These are phyloP conservation scores for Cyclocybe cylindracea DNA, from an alignment of 768 basidiomycete species.

Conservation along the genomic window DNA sequence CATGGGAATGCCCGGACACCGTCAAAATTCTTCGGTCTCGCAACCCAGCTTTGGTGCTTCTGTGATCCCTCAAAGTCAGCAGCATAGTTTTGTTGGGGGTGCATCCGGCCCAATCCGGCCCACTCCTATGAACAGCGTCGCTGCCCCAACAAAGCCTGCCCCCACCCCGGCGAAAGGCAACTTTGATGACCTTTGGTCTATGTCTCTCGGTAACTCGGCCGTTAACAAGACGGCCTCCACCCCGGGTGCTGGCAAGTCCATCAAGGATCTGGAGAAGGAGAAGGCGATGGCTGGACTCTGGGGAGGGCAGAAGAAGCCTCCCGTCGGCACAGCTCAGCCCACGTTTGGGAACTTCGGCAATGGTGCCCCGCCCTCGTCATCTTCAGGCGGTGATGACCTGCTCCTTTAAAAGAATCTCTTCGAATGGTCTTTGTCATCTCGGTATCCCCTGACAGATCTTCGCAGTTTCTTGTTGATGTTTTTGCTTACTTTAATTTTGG, in stretches of 20 bases:
- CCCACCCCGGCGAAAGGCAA: constrained; percentile 25
- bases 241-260: constrained; percentile 60
- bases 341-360: constrained; percentile 30
- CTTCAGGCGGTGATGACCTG: constrained; percentile 27
- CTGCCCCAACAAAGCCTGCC: constrained; percentile 28
- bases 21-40: constrained; percentile 35
- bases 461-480: too few relatives aligned
- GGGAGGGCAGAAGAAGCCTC: constrained; percentile 44
- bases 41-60: constrained; percentile 28
- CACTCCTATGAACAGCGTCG: neutral
- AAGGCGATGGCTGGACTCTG: constrained; percentile 82
- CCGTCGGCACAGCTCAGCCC: constrained; percentile 15
- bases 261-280: constrained; percentile 88
- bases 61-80: constrained; percentile 18
- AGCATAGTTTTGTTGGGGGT: constrained; percentile 10
- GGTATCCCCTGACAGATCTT: too few relatives aligned
- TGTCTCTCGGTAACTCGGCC: constrained; percentile 62
- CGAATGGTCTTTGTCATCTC: too few relatives aligned
- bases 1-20: constrained; percentile 31
- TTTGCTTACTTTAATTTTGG: too few relatives aligned
- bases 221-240: constrained; percentile 36
- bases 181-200: constrained; percentile 89
- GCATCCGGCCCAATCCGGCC: too few relatives aligned
- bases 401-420: constrained; percentile 14
- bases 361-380: constrained; percentile 20